phyloP scores from a whole-genome alignment of 2,329 filamentous ascomycete species.

The Phaeosphaeria sp. region DNA sequence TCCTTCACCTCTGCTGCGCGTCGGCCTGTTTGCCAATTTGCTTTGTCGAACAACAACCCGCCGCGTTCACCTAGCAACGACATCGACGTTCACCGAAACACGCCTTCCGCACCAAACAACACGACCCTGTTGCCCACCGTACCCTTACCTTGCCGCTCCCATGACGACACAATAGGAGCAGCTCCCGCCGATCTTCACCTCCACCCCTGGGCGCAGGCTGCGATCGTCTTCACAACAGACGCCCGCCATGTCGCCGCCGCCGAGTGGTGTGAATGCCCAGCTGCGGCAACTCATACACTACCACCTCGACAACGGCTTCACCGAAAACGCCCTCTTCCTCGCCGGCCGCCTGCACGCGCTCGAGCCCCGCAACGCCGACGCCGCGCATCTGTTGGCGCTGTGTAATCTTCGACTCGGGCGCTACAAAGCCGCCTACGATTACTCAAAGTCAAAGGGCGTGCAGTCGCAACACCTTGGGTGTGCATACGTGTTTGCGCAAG shows the following conservation, averaged over 20 bases:
- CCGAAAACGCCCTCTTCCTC: conserved; percentile 92
- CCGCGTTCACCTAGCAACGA: conserved; percentile 44
- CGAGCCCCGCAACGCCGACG: conserved; percentile 80
- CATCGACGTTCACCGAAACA: conserved; percentile 25
- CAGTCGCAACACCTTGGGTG: conserved; percentile 82
- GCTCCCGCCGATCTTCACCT: conserved; percentile 10
- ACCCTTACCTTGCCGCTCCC: conserved; percentile 23
- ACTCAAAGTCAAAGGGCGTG: conserved; percentile 72
- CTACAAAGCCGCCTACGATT: conserved; percentile 83
- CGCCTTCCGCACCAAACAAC: conserved; percentile 7
- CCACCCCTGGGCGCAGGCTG: conserved; percentile 9
- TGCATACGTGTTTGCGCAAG: conserved; percentile 88
- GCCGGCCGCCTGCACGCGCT: conserved; percentile 85
- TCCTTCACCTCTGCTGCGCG: conserved; percentile 20
- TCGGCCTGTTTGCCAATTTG: conserved; percentile 43
- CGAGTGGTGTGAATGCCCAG: conserved; percentile 63
- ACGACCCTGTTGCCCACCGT: conserved; percentile 5
- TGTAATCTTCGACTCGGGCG: conserved; percentile 85
- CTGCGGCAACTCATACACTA: conserved; percentile 72
- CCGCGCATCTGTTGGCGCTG: conserved; percentile 80
- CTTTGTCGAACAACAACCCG: conserved; percentile 45
- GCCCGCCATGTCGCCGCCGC: conserved; percentile 62
- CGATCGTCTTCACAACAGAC: conserved; percentile 15
- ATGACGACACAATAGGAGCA: conserved; percentile 30
- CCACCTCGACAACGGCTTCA: conserved; percentile 85